Conservation (phyloP, 1,139 yeast genomes). For the Kurtzmaniella quercitrusa region DNA sequence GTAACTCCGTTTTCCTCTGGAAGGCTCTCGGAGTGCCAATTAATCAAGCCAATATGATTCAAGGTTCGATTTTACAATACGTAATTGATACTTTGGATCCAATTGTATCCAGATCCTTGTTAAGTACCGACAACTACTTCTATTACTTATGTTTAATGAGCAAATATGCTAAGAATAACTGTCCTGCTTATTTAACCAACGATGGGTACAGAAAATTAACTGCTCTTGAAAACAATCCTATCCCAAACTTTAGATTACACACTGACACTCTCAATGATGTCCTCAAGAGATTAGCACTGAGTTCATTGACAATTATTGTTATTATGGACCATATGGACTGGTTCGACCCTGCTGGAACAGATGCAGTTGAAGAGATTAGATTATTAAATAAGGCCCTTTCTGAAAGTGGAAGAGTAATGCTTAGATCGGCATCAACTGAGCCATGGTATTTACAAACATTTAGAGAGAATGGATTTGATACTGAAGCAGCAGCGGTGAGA, state of each 20-base stretch:
- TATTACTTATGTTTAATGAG: constrained; percentile 69
- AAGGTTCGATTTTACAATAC: constrained; percentile 63
- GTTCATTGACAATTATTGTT: constrained; percentile 68
- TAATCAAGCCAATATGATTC: constrained; percentile 80
- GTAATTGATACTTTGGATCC: constrained; percentile 80
- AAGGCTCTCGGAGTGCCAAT: constrained; percentile 84
- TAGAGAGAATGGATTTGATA: constrained; percentile 61
- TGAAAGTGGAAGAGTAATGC: constrained; percentile 67
- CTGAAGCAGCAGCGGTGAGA: constrained; percentile 69
- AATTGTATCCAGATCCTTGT: constrained; percentile 54
- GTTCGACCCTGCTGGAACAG: constrained; percentile 66
- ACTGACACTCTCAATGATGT: constrained; percentile 79
- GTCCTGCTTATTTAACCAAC: constrained; percentile 71
- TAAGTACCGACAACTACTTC: constrained; percentile 73
- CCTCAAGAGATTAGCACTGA: constrained; percentile 56
- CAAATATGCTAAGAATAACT: constrained; percentile 55
- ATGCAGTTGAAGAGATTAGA: constrained; percentile 61
- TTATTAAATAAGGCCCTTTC: constrained; percentile 63
- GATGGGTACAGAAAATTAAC: constrained; percentile 52
- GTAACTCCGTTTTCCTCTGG: constrained; percentile 83
- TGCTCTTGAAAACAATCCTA: constrained; percentile 30
- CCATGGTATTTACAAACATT: constrained; percentile 79
- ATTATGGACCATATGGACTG: constrained; percentile 94
- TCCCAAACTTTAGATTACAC: constrained; percentile 70
- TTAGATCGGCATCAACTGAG: constrained; percentile 66